Percentiles rank a stretch among this genome's conserved stretches.
Conservation (phyloP, 2,329 filamentous ascomycete species). For the Ilyonectria destructans region DNA sequence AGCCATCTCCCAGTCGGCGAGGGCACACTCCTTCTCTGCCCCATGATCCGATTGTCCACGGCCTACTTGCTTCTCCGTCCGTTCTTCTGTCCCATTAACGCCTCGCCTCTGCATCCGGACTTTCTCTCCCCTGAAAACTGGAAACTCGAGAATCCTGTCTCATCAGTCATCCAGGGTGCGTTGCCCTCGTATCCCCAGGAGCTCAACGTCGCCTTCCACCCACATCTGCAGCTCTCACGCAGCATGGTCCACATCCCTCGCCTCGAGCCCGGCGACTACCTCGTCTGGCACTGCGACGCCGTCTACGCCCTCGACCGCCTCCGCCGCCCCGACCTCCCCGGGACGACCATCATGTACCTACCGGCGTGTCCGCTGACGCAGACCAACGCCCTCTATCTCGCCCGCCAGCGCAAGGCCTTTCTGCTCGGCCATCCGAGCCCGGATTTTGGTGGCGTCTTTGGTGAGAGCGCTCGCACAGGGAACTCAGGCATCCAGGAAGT, state of each 20-base stretch:
- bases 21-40: slow-evolving; percentile 81
- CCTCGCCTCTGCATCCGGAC: slow-evolving; percentile 55
- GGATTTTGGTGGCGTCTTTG: slow-evolving; percentile 56
- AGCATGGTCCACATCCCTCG: slow-evolving; percentile 80
- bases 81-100: slow-evolving; percentile 72
- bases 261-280: slow-evolving; percentile 82
- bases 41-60: slow-evolving; percentile 78
- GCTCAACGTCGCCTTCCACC: slow-evolving; percentile 76
- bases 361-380: slow-evolving; percentile 61
- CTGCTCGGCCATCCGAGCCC: slow-evolving; percentile 59
- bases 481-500: slow-evolving; percentile 58
- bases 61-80: slow-evolving; percentile 84
- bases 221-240: slow-evolving; percentile 76
- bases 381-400: slow-evolving; percentile 61
- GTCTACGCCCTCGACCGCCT: slow-evolving; percentile 79
- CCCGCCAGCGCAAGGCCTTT: slow-evolving; percentile 60
- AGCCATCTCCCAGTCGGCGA: slow-evolving; percentile 76
- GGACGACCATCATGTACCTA: slow-evolving; percentile 57
- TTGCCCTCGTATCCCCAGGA: slow-evolving; percentile 79
- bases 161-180: slow-evolving; percentile 78
- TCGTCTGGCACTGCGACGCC: slow-evolving; percentile 81
- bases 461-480: slow-evolving; percentile 55
- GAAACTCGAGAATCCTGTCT: slow-evolving; percentile 62
- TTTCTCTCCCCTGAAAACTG: slow-evolving; percentile 68
- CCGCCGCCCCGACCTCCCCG: slow-evolving; percentile 40